Evolutionary conservation across 2,329 filamentous ascomycete species (phyloP).

Genomic region (Microascus cirrosus): DNA sequence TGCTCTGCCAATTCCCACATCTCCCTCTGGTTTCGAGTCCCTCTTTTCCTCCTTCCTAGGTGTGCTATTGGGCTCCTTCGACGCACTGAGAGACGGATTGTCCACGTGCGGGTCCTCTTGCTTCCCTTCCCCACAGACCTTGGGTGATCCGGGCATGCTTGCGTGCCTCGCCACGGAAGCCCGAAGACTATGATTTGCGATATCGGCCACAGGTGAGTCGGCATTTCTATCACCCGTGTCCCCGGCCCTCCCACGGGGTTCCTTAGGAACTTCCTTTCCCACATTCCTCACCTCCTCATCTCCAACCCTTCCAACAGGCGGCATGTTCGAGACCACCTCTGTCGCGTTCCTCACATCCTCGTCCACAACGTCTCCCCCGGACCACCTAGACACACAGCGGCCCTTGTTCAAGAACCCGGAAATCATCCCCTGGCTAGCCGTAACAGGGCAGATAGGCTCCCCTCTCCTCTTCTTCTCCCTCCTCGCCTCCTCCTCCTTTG

Average conservation of each 20-base stretch:
- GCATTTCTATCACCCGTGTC: background rate
- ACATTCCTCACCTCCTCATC: background rate
- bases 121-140: too few species aligned
- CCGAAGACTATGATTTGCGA: too few species aligned
- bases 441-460: constrained; percentile 39
- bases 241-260: background rate
- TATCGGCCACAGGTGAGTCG: background rate
- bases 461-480: constrained; percentile 40
- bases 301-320: background rate
- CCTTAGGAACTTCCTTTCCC: background rate
- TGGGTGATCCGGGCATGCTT: too few species aligned
- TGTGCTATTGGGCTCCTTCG: too few species aligned
- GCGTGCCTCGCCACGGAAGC: too few species aligned
- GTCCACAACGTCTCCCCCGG: background rate
- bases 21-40: too few species aligned
- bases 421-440: constrained; percentile 47
- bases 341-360: background rate
- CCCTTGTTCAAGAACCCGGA: constrained; percentile 32
- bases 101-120: too few species aligned
- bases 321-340: too few species aligned
- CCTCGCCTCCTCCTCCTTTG: constrained; percentile 35
- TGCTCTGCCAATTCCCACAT: too few species aligned
- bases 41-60: too few species aligned
- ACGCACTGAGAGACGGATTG: too few species aligned
- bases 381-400: background rate